Evolutionary conservation across 768 basidiomycete species (phyloP), one percentile per base, ranked within the genome.

Genomic region (Lactifluus pinguis): DNA sequence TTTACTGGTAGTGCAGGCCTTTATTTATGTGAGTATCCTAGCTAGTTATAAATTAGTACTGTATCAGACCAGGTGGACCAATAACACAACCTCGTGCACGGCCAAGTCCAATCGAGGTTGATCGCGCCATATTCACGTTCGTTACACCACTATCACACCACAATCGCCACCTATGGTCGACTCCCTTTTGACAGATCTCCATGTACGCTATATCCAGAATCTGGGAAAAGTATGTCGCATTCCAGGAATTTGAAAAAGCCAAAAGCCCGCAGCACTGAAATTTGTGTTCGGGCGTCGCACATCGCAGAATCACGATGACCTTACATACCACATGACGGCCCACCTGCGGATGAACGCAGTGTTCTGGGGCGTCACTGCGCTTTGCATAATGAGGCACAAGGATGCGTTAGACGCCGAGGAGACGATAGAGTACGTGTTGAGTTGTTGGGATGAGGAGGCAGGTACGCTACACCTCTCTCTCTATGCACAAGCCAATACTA

Each of bases 331-430:
- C 71, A 78, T 95, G 19, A 95, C 95, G 0, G 79, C 93, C 13
- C 97, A 99, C 72, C 80, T 98, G 7, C 89, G 95, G 7, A 77
- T 99, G 73, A 98, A 98, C 72, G 95, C 94, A 2, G 78, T 98
- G 8, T 99, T 97, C 72, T 99, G 97, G 97, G 97, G 93, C 8
- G 76, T 94, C 44, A 92, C 89, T 0, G 93, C 97, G 0, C 75
- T 95, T 3, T 88, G 80, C 41, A 77, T 93, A 49, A 89, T 98
- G 85, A 82, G 80, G 1, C 81, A 80, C 49, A 76, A 83, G 57
- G 87, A 94, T 52, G 92, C 92, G 0, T 76, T 99, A 54, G 81
- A 89, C 66, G 75, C 85, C 44, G 83, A 92, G 29, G 92, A 92
- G 64, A 90, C 90, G 80, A 81, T 98, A 34, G 79, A 79, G 2